Base-by-base conservation (phyloP, 2,329 filamentous ascomycete genomes). In the Fusarium pseudograminearum region DNA sequence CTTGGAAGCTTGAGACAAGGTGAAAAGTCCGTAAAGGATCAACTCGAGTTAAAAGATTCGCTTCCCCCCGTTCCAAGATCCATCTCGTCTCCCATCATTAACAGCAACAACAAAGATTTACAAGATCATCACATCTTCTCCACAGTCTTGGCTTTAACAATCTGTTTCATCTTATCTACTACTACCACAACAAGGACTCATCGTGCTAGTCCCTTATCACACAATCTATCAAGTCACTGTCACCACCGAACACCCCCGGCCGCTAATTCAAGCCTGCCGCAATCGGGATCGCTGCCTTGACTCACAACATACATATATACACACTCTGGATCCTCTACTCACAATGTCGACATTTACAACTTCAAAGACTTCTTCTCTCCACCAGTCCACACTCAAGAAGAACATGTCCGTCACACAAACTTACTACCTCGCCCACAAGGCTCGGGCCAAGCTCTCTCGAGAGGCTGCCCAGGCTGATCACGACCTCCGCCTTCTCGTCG, bases 391-490 rank as follows among this genome's bases (percentile, higher is more conserved):
- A 52, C 81, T 83, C 71, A 86, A 91, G 84, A 92, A 94, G 83
- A 94, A 91, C 84, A 98, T 98, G 96, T 97, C 92, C 80, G 91
- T 98, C 84, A 97, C 95, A 30, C 94, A 98, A 84, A 98, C 95
- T 67, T 99, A 98, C 91, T 97, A 93, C 85, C 91, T 98, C 76
- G 96, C 96, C 80, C 94, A 97, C 87, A 95, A 94, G 83, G 96
- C 96, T 79, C 90, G 96, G 81, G 91, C 91, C 76, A 99, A 99
- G 93, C 94, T 99, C 78, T 94, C 94, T 72, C 89, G 87, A 71
- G 95, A 98, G 85, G 96, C 96, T 84, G 89, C 90, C 81, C 91
- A 91, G 77, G 86, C 93, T 76, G 95, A 98, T 80, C 96, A 98
- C 87, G 90, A 98, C 85, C 92, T 99, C 70, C 91, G 95, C 78